These are phyloP conservation scores for Lathyrus oleraceus DNA, from an alignment of 306 rosid genomes.

Conservation along the genomic window DNA sequence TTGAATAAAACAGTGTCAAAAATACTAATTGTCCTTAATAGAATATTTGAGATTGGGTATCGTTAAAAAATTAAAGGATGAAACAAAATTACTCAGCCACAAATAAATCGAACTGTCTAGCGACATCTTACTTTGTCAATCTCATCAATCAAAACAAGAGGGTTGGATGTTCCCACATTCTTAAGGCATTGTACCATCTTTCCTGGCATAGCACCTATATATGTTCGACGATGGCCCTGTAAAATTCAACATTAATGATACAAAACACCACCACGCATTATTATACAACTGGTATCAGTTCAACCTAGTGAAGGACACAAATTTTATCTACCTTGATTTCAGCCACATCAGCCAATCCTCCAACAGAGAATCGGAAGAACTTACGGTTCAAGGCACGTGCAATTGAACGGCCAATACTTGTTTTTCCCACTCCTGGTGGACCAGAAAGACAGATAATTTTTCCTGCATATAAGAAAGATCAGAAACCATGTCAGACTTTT, in stretches of 20 bases:
- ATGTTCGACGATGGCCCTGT: constrained; percentile 99
- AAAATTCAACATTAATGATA: constrained; percentile 33
- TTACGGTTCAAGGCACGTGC: constrained; percentile 97
- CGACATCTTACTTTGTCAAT: constrained; percentile 79
- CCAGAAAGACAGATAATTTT: constrained; percentile 98
- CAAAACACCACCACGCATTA: constrained; percentile 22
- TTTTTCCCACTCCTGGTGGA: constrained; percentile 99
- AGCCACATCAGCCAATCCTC: constrained; percentile 98
- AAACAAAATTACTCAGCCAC: constrained; percentile 16
- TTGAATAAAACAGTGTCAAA: constrained; percentile 34
- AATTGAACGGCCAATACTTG: constrained; percentile 98
- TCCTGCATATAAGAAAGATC: constrained; percentile 55
- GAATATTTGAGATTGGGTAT: constrained; percentile 1
- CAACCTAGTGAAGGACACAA: constrained; percentile 20
- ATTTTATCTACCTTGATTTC: constrained; percentile 83
- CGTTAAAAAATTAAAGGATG: constrained; percentile 5
- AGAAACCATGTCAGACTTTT: constrained; percentile 18
- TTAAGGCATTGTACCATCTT: constrained; percentile 99
- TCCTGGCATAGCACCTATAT: constrained; percentile 99
- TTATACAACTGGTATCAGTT: constrained; percentile 17
- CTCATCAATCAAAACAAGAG: constrained; percentile 96
- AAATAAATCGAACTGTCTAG: constrained; percentile 35
- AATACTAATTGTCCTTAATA: constrained; percentile 11
- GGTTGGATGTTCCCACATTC: constrained; percentile 94
- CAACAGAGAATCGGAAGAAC: constrained; percentile 93